phyloP scores from a whole-genome alignment of 768 basidiomycete species.

The Tricholoma flavovirens region DNA sequence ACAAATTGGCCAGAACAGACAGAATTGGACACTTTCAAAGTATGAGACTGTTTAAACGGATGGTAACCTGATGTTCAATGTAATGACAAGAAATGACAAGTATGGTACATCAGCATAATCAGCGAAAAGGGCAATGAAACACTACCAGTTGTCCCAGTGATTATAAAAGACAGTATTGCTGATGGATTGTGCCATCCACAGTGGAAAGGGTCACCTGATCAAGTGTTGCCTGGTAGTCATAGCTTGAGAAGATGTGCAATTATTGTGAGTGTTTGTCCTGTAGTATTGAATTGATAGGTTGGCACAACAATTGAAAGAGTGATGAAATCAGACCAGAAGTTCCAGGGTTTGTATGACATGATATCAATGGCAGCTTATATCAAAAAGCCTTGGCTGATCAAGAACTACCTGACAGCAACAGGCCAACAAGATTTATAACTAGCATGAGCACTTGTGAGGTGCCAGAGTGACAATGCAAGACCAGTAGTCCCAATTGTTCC shows the following conservation, averaged over 20 bases:
- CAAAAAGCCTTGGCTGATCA: no score
- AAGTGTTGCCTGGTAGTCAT: not conserved
- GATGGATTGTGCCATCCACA: not conserved
- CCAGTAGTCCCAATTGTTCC: no score
- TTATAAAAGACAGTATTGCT: not conserved
- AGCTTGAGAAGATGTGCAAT: not conserved
- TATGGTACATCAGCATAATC: not conserved
- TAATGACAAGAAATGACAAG: not conserved
- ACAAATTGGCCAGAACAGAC: not conserved
- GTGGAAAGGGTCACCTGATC: not conserved
- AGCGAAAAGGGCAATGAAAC: not conserved
- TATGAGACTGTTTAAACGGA: not conserved
- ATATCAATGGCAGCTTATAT: no score
- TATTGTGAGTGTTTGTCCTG: not conserved
- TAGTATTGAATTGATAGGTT: not conserved
- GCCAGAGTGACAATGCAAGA: no score
- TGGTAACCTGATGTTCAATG: not conserved
- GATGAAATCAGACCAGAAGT: no score
- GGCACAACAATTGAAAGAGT: not conserved
- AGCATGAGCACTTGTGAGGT: no score
- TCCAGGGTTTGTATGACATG: no score
- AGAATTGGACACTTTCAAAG: not conserved
- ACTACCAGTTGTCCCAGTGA: not conserved
- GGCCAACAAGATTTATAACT: no score
- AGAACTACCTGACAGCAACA: no score